A percentile compares a stretch with the other conserved stretches of the same genome.
These are phyloP conservation scores for Phaseolus coccineus DNA, from an alignment of 331 rosid species.

Conservation along the genomic window DNA sequence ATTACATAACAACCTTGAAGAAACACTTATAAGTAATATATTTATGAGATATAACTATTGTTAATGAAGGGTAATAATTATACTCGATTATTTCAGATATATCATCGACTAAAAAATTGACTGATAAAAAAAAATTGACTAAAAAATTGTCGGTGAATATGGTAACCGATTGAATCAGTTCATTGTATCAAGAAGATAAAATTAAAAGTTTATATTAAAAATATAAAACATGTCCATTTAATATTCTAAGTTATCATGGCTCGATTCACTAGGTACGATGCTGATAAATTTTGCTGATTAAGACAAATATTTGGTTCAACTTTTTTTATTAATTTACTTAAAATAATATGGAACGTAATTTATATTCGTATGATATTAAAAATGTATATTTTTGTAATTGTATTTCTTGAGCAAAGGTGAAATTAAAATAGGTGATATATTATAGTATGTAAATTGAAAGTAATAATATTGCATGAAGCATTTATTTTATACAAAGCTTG, in stretches of 20 bases:
- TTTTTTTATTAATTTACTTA: no score
- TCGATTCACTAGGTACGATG: not conserved
- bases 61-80: no score
- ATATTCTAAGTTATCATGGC: not conserved
- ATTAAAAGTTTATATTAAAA: not conserved
- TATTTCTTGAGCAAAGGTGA: no score
- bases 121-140: no score
- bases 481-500: not conserved
- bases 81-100: not conserved
- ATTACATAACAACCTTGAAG: no score
- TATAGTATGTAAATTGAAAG: not conserved
- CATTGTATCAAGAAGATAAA: not conserved
- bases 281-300: slow-evolving; percentile 7
- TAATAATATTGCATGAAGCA: not conserved
- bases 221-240: not conserved
- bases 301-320: no score
- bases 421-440: no score
- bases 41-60: not conserved
- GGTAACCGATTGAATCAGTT: not conserved
- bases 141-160: no score
- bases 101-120: not conserved
- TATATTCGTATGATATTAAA: no score
- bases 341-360: no score
- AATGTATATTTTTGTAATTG: no score
- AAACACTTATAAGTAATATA: not conserved